Percentiles rank a stretch among this genome's conserved stretches.
These are phyloP conservation scores for Tulasnella sp. DNA, from an alignment of 768 basidiomycete genomes.

Conservation along the genomic window DNA sequence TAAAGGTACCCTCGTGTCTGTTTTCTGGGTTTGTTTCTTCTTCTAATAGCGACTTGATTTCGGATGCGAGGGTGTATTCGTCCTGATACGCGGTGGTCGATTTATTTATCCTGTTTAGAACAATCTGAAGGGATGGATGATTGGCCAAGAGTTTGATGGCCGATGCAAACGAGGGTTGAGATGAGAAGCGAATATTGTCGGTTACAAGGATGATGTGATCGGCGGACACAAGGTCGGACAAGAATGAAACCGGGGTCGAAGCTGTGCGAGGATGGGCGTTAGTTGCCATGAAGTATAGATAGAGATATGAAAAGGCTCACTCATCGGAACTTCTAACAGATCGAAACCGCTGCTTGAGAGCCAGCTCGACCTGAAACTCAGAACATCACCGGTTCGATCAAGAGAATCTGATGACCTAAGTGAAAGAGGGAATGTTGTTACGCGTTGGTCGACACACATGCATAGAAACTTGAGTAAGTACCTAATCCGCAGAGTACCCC, in stretches of 20 bases:
- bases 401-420: background rate
- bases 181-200: constrained; percentile 20
- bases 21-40: background rate
- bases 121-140: background rate
- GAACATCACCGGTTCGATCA: background rate
- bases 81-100: constrained; percentile 14
- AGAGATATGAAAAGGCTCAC: background rate
- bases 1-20: background rate
- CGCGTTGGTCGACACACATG: background rate
- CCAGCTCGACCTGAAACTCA: constrained; percentile 6
- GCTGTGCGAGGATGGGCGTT: background rate
- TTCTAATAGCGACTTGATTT: constrained; percentile 2
- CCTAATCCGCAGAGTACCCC: background rate
- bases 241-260: background rate
- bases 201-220: constrained; percentile 21
- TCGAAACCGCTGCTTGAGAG: background rate
- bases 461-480: background rate
- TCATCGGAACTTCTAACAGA: background rate
- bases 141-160: background rate
- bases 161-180: constrained; percentile 11
- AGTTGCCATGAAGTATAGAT: background rate
- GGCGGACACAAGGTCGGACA: constrained; percentile 4
- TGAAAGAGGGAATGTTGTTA: background rate
- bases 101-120: constrained; percentile 7
- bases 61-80: background rate